These are phyloP conservation scores for Cercospora beticola DNA, from an alignment of 2,329 filamentous ascomycete genomes.

Conservation along the genomic window DNA sequence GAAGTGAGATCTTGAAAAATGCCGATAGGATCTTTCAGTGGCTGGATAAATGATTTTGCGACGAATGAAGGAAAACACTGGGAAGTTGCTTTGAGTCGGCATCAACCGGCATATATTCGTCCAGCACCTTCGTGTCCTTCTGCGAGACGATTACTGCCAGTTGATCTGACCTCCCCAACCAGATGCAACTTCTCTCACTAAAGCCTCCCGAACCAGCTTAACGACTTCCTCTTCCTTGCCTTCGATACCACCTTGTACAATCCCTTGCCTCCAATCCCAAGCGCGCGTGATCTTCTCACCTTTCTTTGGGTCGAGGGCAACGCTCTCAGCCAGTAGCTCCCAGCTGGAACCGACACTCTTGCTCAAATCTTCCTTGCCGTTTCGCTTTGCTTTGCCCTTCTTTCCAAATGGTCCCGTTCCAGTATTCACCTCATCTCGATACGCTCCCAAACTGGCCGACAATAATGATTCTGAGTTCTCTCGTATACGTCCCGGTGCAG, in stretches of 20 bases:
- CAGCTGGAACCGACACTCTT: slow-evolving; percentile 31
- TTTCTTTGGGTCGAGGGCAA: slow-evolving; percentile 19
- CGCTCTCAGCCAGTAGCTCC: slow-evolving; percentile 31
- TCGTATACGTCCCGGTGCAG: slow-evolving; percentile 29
- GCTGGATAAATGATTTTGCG: not conserved
- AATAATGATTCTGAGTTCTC: slow-evolving; percentile 34
- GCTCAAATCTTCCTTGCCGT: slow-evolving; percentile 25
- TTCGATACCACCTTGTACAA: slow-evolving; percentile 21
- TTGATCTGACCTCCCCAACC: slow-evolving; percentile 27
- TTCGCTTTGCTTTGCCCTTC: slow-evolving; percentile 17
- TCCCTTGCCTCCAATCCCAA: slow-evolving; percentile 29
- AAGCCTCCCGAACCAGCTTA: slow-evolving; percentile 21
- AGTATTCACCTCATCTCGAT: slow-evolving; percentile 24
- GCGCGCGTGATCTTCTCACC: slow-evolving; percentile 18
- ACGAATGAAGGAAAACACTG: not conserved
- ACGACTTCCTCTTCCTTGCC: slow-evolving; percentile 21
- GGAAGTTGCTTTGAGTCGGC: not conserved
- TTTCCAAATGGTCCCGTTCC: slow-evolving; percentile 13
- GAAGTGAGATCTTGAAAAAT: not conserved
- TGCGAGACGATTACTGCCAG: slow-evolving; percentile 7
- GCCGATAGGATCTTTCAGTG: not conserved
- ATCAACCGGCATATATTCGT: not conserved
- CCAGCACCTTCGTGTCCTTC: not conserved
- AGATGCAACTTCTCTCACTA: slow-evolving; percentile 25
- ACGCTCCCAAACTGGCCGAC: slow-evolving; percentile 27